Base-by-base conservation (phyloP, 306 rosid species). In the Vicia faba region DNA sequence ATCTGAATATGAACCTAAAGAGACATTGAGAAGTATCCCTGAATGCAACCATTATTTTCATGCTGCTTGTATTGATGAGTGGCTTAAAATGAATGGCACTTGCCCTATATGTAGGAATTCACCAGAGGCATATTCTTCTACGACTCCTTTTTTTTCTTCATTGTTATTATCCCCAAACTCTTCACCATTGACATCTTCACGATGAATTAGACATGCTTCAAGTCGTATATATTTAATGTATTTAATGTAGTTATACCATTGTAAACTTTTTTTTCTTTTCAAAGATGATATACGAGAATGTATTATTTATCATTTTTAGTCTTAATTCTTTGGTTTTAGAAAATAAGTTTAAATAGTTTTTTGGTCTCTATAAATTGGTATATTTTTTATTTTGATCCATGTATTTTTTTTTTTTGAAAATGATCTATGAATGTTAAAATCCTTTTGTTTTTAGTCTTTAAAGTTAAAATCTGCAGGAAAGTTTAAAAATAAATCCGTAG, bases 11-110 rank as follows among this genome's bases (percentile, higher is more conserved):
- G 73, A 92, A 33, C 75, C 96, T 13, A 87, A 84, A 48, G 96
- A 92, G 31, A 73, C 76, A 0, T 43, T 92, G 44, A 78, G 96
- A 72, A 87, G 86, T 11, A 92, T 92, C 16, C 97, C 97, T 0
- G 87, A 89, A 12, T 92, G 95, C 54, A 72, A 55, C 33, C 97
- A 89, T 61, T 92, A 84, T 62, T 92, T 85, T 76, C 97, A 89
- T 62, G 85, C 80, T 4, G 35, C 54, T 4, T 89, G 97, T 61
- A 74, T 92, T 8, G 96, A 92, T 25, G 86, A 85, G 26, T 92
- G 97, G 96, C 96, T 92, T 25, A 85, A 63, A 64, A 61, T 85
- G 82, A 89, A 87, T 19, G 85, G 76, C 13, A 82, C 97, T 0
- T 92, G 97, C 20, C 97, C 96, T 0, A 25, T 92, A 0, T 92